These are phyloP conservation scores for Rhododendron griersonianum DNA, from an alignment of 148 eudicot genomes.

Conservation along the genomic window DNA sequence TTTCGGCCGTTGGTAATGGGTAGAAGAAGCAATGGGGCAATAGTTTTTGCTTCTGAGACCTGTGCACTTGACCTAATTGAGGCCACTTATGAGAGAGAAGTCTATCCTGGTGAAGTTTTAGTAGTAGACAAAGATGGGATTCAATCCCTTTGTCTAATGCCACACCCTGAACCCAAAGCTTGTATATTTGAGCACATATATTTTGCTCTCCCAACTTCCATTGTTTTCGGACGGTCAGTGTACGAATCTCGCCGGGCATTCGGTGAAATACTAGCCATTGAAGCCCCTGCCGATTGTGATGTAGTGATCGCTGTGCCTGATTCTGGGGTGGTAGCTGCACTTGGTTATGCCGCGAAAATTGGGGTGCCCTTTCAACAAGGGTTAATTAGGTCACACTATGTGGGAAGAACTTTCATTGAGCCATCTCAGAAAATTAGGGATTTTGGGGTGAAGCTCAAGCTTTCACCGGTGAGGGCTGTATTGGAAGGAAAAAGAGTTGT, in stretches of 20 bases:
- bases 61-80: constrained; percentile 87
- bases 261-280: constrained; percentile 60
- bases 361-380: constrained; percentile 76
- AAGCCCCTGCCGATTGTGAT: constrained; percentile 78
- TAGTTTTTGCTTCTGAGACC: constrained; percentile 87
- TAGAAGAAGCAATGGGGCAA: constrained; percentile 74
- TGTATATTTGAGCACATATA: constrained; percentile 90
- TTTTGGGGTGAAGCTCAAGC: constrained; percentile 79
- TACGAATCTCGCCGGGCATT: constrained; percentile 53
- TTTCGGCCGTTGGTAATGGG: constrained; percentile 96
- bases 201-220: constrained; percentile 69
- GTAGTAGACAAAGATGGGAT: constrained; percentile 77
- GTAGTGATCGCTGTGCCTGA: constrained; percentile 94
- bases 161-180: constrained; percentile 61
- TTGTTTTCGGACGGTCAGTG: constrained; percentile 76
- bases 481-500: constrained; percentile 86
- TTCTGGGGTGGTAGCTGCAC: constrained; percentile 89
- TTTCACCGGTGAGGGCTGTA: constrained; percentile 54
- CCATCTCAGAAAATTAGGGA: constrained; percentile 84
- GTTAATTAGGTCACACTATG: constrained; percentile 77
- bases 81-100: constrained; percentile 77
- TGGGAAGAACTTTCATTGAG: constrained; percentile 82
- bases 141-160: constrained; percentile 48
- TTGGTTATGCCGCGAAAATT: constrained; percentile 70
- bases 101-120: constrained; percentile 75